Evolutionary conservation across 139 green algal species (phyloP), one percentile per base, ranked within the genome.

Genomic region (Micromonas pusilla): DNA sequence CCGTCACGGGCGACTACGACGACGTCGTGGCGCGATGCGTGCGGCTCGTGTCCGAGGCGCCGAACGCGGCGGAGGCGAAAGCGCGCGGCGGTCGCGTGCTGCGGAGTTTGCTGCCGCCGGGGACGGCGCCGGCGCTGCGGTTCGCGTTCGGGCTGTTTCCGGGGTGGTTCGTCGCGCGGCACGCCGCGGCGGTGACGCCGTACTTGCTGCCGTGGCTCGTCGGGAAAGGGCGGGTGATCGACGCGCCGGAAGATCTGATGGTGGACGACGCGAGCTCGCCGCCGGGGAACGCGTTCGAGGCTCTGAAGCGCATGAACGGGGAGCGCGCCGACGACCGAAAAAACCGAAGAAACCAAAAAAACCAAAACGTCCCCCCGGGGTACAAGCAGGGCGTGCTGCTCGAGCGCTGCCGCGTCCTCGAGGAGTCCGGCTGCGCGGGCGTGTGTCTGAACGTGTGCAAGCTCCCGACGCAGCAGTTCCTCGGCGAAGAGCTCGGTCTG

Each of bases 361-460:
- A n/a, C n/a, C n/a, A n/a, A n/a, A n/a, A n/a, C n/a, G n/a, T n/a
- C n/a, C n/a, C 37, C 23, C 4, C 20, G 0, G 72, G 72, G 36
- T 73, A 80, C 57, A 80, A 64, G 37, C 75, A 80, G 66, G 75
- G 75, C 23, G 77, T 82, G 21, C 30, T 82, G 77, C 23, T 82
- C 72, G 72, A 82, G 53, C 26, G 67, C 1, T 82, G 77, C 31
- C 34, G 77, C 23, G 54, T 83, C 30, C 37, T 83, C 76, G 66
- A 87, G 77, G 81, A 79, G 52, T 82, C 67, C 64, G 78, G 81
- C 6, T 87, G 83, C 68, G 64, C 72, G 45, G 62, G 70, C 23
- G 83, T 87, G 81, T 87, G 83, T 45, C 63, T 84, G 3, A 87
- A 87, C 67, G 66, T 87, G 65, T 87, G 83, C 81, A 87, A 87